Evolutionary conservation across 75 land plant genomes (phyloP).

Genomic region (Cupressus sempervirens): DNA sequence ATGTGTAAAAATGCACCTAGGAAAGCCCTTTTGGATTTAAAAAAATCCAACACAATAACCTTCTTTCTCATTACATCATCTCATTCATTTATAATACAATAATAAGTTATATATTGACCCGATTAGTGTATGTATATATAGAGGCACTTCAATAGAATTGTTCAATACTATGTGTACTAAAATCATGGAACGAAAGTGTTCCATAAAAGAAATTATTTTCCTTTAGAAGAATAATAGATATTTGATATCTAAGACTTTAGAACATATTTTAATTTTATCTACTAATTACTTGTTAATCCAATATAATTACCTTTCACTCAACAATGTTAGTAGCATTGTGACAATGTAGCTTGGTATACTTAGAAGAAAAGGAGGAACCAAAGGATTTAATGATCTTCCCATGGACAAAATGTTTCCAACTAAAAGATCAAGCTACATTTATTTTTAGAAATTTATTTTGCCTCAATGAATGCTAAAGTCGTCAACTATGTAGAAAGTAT

Average conservation of each 20-base stretch:
- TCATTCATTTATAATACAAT: too few relatives aligned
- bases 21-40: too few relatives aligned
- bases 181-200: too few relatives aligned
- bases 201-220: too few relatives aligned
- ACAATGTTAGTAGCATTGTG: background rate
- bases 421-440: background rate
- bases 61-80: too few relatives aligned
- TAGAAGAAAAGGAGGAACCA: background rate
- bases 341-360: background rate
- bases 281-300: background rate
- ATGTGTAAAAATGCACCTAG: too few relatives aligned
- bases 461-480: background rate
- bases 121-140: too few relatives aligned
- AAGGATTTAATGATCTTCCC: background rate
- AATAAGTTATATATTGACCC: too few relatives aligned
- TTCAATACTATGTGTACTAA: too few relatives aligned
- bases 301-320: background rate
- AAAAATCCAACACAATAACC: too few relatives aligned
- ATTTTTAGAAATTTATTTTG: background rate
- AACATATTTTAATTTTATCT: background rate
- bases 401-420: background rate
- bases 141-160: too few relatives aligned
- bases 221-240: background rate
- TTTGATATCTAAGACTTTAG: background rate
- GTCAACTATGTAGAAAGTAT: background rate